Conservation (phyloP, 2,329 filamentous ascomycete genomes). For the Fusarium sp. region DNA sequence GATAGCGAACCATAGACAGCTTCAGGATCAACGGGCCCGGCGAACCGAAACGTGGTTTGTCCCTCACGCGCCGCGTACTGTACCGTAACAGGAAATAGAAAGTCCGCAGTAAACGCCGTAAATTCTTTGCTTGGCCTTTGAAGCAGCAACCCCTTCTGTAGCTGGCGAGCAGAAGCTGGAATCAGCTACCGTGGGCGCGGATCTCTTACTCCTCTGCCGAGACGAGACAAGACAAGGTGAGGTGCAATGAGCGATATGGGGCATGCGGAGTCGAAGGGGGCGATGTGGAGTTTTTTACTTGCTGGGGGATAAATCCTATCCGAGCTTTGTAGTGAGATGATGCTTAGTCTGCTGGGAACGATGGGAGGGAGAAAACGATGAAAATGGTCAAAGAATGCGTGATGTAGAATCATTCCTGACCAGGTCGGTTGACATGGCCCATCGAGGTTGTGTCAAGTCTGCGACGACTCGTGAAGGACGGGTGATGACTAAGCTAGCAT, state of each 20-base stretch:
- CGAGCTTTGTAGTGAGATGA: background rate
- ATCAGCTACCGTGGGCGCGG: background rate
- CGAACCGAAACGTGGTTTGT: background rate
- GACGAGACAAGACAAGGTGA: conserved; percentile 1
- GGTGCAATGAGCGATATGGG: conserved; percentile 23
- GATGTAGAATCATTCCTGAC: conserved; percentile 9
- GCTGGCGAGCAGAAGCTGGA: background rate
- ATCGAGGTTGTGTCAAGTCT: conserved; percentile 23
- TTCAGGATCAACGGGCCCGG: background rate
- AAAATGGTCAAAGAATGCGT: background rate
- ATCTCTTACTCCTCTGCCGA: conserved; percentile 18
- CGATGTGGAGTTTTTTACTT: conserved; percentile 24
- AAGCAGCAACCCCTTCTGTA: background rate
- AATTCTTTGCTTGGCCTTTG: background rate
- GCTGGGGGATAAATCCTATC: conserved; percentile 10
- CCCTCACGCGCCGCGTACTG: background rate
- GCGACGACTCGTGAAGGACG: conserved; percentile 12
- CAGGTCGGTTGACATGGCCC: conserved; percentile 11
- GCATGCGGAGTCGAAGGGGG: conserved; percentile 27
- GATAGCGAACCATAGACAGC: conserved; percentile 1
- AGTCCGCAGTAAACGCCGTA: background rate
- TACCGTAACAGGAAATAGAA: background rate
- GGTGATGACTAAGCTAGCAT: conserved; percentile 35
- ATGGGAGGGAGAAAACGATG: background rate
- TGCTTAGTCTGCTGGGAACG: background rate